Evolutionary conservation across 1,139 yeast genomes (phyloP).

Genomic region (Trichomonascaceae sp.): DNA sequence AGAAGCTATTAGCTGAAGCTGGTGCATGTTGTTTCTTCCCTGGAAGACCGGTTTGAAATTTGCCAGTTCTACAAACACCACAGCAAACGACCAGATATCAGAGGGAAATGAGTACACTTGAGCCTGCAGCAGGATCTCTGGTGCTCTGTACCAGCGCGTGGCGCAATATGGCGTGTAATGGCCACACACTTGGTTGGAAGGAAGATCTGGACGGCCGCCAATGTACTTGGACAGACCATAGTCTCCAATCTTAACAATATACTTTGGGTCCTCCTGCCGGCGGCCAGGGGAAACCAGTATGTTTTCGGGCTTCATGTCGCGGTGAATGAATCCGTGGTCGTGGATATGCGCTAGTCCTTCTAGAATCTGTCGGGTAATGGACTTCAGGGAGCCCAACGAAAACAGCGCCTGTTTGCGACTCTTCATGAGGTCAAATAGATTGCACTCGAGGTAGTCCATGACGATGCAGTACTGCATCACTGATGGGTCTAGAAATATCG

Average conservation of each 20-base stretch:
- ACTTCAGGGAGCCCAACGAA: conserved; percentile 25
- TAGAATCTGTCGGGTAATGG: conserved; percentile 38
- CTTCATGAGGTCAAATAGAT: conserved; percentile 42
- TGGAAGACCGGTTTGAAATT: conserved; percentile 72
- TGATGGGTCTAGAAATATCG: conserved; percentile 57
- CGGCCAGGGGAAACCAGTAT: conserved; percentile 52
- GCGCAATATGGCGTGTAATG: conserved; percentile 72
- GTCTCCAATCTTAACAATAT: conserved; percentile 74
- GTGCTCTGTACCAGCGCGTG: conserved; percentile 94
- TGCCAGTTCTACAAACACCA: conserved; percentile 71
- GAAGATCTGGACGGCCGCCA: conserved; percentile 32
- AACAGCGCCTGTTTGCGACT: conserved; percentile 37
- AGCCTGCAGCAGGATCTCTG: conserved; percentile 70
- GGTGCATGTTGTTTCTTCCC: conserved; percentile 65
- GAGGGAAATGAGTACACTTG: conserved; percentile 58
- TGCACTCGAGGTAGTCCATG: conserved; percentile 83
- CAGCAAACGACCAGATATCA: conserved; percentile 93
- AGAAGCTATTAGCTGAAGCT: conserved; percentile 46
- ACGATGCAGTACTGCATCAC: conserved; percentile 57
- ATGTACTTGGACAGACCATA: conserved; percentile 75
- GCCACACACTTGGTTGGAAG: conserved; percentile 19
- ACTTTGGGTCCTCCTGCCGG: conserved; percentile 14
- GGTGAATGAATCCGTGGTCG: conserved; percentile 56
- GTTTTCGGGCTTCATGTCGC: conserved; percentile 91
- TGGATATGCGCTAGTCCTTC: conserved; percentile 79